Evolutionary conservation across 2,329 filamentous ascomycete genomes (phyloP), one percentile per base, ranked within the genome.

Genomic region (Sporothrix protearum): DNA sequence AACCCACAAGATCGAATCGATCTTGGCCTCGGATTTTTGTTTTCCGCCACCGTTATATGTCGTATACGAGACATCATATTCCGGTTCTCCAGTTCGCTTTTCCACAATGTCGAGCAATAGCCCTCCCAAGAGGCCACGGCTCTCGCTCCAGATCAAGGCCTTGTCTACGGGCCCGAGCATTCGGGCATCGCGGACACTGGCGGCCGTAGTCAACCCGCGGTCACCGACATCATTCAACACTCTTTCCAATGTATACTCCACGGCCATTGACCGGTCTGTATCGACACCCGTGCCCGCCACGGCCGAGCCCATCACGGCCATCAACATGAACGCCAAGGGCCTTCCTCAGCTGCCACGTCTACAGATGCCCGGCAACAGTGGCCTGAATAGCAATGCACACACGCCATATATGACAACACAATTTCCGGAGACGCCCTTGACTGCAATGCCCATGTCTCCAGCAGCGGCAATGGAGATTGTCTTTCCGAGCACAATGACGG

Each of bases 171-270:
- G 79, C 8, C 76, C 80, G 42, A 79, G 77, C 68, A 78, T 80
- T 49, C 80, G 81, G 73, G 80, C 80, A 0, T 81, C 82, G 36
- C 83, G 82, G 73, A 82, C 81, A 5, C 77, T 85, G 57, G 79
- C 82, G 28, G 82, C 83, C 71, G 81, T 83, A 68, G 79, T 86
- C 51, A 85, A 89, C 75, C 85, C 86, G 39, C 85, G 83, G 72
- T 89, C 88, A 42, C 87, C 87, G 3, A 90, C 88, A 1, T 82
- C 87, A 28, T 89, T 89, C 80, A 90, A 90, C 79, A 90, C 88
- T 1, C 83, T 90, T 51, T 89, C 88, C 70, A 90, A 90, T 79
- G 85, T 88, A 73, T 90, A 90, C 76, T 85, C 86, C 33, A 87
- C 86, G 2, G 86, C 88, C 73, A 88, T 90, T 69, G 87, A 88